Evolutionary conservation across 2,329 filamentous ascomycete species (phyloP).

Genomic region (Talaromyces sp.): DNA sequence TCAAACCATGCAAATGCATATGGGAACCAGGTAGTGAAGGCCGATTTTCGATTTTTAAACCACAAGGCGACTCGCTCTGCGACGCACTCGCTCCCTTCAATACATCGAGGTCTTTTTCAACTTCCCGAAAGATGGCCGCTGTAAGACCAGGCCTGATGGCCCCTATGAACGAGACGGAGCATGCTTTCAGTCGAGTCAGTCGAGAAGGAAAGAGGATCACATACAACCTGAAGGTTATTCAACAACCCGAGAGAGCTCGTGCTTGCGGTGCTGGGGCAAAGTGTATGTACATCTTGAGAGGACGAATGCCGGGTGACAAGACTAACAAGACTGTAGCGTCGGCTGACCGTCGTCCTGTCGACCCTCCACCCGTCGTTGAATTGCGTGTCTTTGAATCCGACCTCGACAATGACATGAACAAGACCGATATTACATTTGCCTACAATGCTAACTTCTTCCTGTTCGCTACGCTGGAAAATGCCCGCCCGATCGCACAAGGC

Average conservation of each 20-base stretch:
- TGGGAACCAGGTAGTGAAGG: not conserved
- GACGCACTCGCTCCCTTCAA: not conserved
- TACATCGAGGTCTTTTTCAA: too few species aligned
- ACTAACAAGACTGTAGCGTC: conserved; percentile 52
- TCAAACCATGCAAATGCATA: not conserved
- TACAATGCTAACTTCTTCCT: conserved; percentile 98
- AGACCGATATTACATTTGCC: conserved; percentile 72
- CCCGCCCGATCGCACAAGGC: conserved; percentile 74
- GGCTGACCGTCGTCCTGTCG: conserved; percentile 84
- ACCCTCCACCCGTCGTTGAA: conserved; percentile 91
- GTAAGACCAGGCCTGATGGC: conserved; percentile 24
- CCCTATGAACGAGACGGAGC: conserved; percentile 51
- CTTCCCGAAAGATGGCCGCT: conserved; percentile 1
- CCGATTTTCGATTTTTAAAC: not conserved
- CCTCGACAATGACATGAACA: conserved; percentile 50
- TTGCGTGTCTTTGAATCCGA: conserved; percentile 72
- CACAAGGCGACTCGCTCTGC: not conserved
- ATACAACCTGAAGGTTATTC: conserved; percentile 79
- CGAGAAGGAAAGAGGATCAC: conserved; percentile 70
- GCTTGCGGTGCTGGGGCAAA: conserved; percentile 94
- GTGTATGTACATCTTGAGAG: conserved; percentile 54
- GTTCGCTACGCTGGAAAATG: conserved; percentile 83
- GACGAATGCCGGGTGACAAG: not conserved
- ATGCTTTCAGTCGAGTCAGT: conserved; percentile 55
- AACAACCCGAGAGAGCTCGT: conserved; percentile 89